Percentiles rank a stretch among this genome's conserved stretches.
Evolutionary conservation across 139 green algal species (phyloP).

Genomic region (Chlorella sp.): DNA sequence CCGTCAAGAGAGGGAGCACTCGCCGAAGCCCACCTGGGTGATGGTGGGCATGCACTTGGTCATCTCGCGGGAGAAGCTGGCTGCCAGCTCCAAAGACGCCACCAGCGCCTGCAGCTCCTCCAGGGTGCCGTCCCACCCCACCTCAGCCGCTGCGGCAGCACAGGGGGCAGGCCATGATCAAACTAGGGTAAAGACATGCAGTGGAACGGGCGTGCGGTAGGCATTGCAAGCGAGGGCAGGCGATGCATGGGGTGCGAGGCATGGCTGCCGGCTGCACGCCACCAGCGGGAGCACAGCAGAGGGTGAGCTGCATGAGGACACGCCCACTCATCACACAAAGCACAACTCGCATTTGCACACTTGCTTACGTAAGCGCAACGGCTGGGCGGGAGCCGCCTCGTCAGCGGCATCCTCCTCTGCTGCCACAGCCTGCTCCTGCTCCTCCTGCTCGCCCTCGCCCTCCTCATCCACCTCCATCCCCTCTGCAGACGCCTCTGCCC

Average conservation of each 20-base stretch:
- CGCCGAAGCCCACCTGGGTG: conserved; percentile 66
- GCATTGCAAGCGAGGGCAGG: background rate
- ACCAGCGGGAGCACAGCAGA: background rate
- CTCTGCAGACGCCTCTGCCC: conserved; percentile 33
- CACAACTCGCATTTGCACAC: background rate
- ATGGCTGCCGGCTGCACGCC: background rate
- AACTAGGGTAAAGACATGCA: background rate
- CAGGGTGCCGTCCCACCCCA: conserved; percentile 49
- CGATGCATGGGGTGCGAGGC: background rate
- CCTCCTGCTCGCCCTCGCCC: background rate
- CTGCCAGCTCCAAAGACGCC: conserved; percentile 73
- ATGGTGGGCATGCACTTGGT: conserved; percentile 56
- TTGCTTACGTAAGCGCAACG: conserved; percentile 1
- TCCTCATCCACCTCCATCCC: conserved; percentile 41
- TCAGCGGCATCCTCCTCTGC: background rate
- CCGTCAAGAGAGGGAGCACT: too few relatives aligned
- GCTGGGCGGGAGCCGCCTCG: conserved; percentile 13
- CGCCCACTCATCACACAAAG: background rate
- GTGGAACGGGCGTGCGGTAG: background rate
- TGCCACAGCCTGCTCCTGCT: conserved; percentile 18
- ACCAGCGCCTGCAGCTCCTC: conserved; percentile 67
- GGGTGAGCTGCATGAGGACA: background rate
- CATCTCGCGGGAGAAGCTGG: conserved; percentile 66
- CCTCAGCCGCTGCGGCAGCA: conserved; percentile 26
- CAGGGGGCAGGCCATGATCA: background rate